Percentiles rank a stretch among this genome's conserved stretches.
These are phyloP conservation scores for Rhodosporidiobolus odoratus DNA, from an alignment of 768 basidiomycete genomes.

Conservation along the genomic window DNA sequence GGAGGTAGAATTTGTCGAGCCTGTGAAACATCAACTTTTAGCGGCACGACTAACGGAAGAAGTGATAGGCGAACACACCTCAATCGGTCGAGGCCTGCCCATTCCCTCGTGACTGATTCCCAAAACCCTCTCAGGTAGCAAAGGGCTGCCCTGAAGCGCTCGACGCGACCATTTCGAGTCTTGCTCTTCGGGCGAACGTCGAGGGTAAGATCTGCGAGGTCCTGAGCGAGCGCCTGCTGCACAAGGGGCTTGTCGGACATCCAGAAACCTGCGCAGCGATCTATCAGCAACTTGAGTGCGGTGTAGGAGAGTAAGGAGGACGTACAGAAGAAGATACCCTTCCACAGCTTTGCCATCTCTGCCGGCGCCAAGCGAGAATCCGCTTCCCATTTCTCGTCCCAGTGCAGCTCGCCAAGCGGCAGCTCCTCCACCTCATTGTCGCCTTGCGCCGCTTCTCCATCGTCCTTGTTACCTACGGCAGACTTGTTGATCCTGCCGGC, in stretches of 20 bases:
- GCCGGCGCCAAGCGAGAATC: slow-evolving; percentile 57
- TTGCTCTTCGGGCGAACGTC: slow-evolving; percentile 52
- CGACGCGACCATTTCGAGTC: slow-evolving; percentile 32
- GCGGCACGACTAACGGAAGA: background rate
- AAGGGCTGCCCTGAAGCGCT: slow-evolving; percentile 52
- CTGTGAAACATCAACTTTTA: slow-evolving; percentile 48
- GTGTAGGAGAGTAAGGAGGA: slow-evolving; percentile 1
- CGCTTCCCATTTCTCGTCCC: slow-evolving; percentile 50
- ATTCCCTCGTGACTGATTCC: slow-evolving; percentile 82
- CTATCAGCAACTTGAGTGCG: background rate
- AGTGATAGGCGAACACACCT: slow-evolving; percentile 54
- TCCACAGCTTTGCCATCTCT: slow-evolving; percentile 92
- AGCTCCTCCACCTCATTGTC: slow-evolving; percentile 31
- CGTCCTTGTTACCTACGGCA: background rate
- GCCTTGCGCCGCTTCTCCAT: slow-evolving; percentile 9
- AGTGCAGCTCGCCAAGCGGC: slow-evolving; percentile 31
- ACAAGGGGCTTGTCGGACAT: slow-evolving; percentile 98
- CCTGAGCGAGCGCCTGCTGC: slow-evolving; percentile 81
- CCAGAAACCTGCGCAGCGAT: slow-evolving; percentile 76
- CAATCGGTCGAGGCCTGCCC: slow-evolving; percentile 84
- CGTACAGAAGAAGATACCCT: slow-evolving; percentile 93
- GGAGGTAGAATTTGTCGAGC: slow-evolving; percentile 96
- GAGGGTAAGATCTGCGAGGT: slow-evolving; percentile 75
- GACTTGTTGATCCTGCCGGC: slow-evolving; percentile 37
- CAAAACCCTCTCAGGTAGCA: slow-evolving; percentile 84